Conservation (phyloP, 345 rosid species). For the Syzygium oleosum region DNA sequence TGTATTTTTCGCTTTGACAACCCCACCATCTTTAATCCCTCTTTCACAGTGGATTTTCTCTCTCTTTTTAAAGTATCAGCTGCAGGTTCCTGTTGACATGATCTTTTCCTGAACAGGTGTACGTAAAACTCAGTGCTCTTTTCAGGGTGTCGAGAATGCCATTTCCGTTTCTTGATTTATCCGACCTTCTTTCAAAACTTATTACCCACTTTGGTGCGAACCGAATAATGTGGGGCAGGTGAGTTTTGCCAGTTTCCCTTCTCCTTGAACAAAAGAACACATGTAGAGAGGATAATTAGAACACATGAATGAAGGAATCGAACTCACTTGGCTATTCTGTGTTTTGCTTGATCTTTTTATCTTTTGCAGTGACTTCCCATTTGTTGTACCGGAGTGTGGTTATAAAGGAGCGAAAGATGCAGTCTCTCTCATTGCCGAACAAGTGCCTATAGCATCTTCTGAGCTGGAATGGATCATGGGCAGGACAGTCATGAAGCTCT, state of each 20-base stretch:
- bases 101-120: conserved; percentile 37
- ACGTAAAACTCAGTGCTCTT: conserved; percentile 79
- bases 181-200: conserved; percentile 44
- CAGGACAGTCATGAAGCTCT: conserved; percentile 54
- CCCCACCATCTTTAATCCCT: not conserved
- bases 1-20: not conserved
- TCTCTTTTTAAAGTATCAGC: not conserved
- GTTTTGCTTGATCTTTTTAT: not conserved
- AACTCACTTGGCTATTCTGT: not conserved
- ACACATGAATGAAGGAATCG: not conserved
- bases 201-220: conserved; percentile 61
- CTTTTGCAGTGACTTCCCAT: conserved; percentile 77
- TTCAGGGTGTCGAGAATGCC: conserved; percentile 70
- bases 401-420: conserved; percentile 73
- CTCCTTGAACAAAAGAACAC: not conserved
- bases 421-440: conserved; percentile 28
- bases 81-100: not conserved
- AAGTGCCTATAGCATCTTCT: conserved; percentile 48
- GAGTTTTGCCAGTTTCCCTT: not conserved
- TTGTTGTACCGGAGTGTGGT: conserved; percentile 77
- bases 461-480: conserved; percentile 73
- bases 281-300: not conserved
- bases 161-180: conserved; percentile 59
- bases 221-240: conserved; percentile 97
- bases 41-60: not conserved